A percentile compares a stretch with the other conserved stretches of the same genome.
phyloP scores from a whole-genome alignment of 148 eudicot species.

The Nyssa sinensis region DNA sequence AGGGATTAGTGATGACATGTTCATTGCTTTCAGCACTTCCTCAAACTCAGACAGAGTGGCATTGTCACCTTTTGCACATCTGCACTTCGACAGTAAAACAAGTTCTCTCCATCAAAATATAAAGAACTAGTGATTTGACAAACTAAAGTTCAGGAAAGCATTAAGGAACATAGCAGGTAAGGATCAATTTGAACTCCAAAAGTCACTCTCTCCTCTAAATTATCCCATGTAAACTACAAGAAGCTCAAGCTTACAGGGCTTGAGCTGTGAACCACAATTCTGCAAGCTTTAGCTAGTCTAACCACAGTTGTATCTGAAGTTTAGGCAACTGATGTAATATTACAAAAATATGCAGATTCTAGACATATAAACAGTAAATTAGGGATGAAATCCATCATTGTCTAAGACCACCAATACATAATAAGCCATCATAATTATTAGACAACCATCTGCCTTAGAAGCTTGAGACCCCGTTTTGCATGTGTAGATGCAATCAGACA shows the following conservation, averaged over 20 bases:
- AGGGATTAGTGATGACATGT: slow-evolving; percentile 44
- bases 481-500: too few relatives aligned
- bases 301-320: neutral
- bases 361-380: too few relatives aligned
- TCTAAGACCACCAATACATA: too few relatives aligned
- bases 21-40: slow-evolving; percentile 49
- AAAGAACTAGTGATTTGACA: neutral
- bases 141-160: neutral
- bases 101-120: neutral
- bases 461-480: too few relatives aligned
- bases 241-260: neutral
- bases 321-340: neutral
- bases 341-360: neutral
- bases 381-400: too few relatives aligned
- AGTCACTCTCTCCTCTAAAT: neutral
- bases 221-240: neutral
- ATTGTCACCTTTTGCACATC: slow-evolving; percentile 51
- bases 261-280: too few relatives aligned
- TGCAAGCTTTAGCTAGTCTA: too few relatives aligned
- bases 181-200: neutral
- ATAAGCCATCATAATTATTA: too few relatives aligned
- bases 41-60: slow-evolving; percentile 45
- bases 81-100: slow-evolving; percentile 16
- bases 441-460: too few relatives aligned
- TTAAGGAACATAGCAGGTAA: neutral